These are phyloP conservation scores for Phaeoacremonium minimum DNA, from an alignment of 2,329 filamentous ascomycete species.

Conservation along the genomic window DNA sequence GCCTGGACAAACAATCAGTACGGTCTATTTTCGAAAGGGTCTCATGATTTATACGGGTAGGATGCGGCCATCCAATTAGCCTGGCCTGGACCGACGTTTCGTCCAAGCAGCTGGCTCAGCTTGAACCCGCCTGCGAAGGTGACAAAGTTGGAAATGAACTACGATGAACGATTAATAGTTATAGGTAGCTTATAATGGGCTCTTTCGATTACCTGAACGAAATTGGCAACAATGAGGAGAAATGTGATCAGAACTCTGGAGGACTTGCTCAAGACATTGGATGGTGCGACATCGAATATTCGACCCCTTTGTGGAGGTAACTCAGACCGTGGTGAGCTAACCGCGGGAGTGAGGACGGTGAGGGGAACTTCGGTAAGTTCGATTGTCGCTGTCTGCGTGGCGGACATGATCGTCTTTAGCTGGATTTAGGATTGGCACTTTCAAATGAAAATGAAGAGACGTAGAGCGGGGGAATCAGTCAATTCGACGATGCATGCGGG, in stretches of 20 bases:
- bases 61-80: conserved; percentile 34
- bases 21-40: neutral
- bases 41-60: conserved; percentile 22
- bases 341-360: no score
- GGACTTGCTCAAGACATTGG: conserved; percentile 4
- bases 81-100: conserved; percentile 20
- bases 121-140: conserved; percentile 21
- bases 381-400: no score
- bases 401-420: no score
- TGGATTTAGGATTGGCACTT: no score
- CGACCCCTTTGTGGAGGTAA: no score
- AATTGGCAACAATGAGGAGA: conserved; percentile 5
- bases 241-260: conserved; percentile 3
- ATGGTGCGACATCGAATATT: conserved; percentile 3
- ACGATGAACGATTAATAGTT: neutral
- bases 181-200: fast-evolving
- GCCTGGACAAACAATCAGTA: conserved; percentile 19
- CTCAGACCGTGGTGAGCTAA: no score
- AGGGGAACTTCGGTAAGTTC: no score
- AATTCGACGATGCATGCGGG: no score
- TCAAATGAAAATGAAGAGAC: no score
- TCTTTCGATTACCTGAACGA: neutral
- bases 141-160: conserved; percentile 24
- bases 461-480: no score
- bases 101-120: conserved; percentile 20